Base-by-base conservation (phyloP, 352 stramenopile species). In the Pythium guiyangense region DNA sequence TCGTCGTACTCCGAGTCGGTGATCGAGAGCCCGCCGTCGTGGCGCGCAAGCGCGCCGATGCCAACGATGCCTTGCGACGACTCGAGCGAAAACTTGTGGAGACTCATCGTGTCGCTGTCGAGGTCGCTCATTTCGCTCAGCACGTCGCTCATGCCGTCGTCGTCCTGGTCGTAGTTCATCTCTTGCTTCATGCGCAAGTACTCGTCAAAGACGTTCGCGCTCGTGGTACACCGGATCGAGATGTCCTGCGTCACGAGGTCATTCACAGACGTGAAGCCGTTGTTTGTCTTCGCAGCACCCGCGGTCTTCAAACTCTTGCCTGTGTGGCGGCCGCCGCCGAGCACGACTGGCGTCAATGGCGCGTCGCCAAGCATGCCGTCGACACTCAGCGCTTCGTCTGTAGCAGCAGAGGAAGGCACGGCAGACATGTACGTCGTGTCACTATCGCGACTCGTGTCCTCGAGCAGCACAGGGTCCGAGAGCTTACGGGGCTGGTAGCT, bases 131-230 rank as follows among this genome's bases (percentile, higher is more conserved):
- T 71, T 14, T 90, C 79, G 44, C 74, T 88, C 52, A 85, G 69
- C 6, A 55, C 71, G 34, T 80, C 74, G 29, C 69, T 74, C 55
- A 79, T 74, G 40, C 56, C 73, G 44, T 74, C 53, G 55, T 67
- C 71, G 44, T 73, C 59, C 4, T 70, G 52, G 45, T 86, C 79
- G 49, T 71, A 85, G 56, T 87, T 68, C 76, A 86, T 85, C 64
- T 90, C 79, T 31, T 90, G 64, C 64, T 90, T 90, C 77, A 86
- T 88, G 43, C 79, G 79, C 52, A 90, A 53, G 52, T 90, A 90
- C 69, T 90, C 79, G 31, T 70, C 73, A 43, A 86, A 85, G 50
- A 90, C 74, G 60, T 90, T 86, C 25, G 71, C 67, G 34, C 66
- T 82, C 58, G 74, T 71, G 18, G 74, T 82, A 40, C 63, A 77